Base-by-base conservation (phyloP, 2,329 filamentous ascomycete genomes). In the Ambrosiella xylebori region DNA sequence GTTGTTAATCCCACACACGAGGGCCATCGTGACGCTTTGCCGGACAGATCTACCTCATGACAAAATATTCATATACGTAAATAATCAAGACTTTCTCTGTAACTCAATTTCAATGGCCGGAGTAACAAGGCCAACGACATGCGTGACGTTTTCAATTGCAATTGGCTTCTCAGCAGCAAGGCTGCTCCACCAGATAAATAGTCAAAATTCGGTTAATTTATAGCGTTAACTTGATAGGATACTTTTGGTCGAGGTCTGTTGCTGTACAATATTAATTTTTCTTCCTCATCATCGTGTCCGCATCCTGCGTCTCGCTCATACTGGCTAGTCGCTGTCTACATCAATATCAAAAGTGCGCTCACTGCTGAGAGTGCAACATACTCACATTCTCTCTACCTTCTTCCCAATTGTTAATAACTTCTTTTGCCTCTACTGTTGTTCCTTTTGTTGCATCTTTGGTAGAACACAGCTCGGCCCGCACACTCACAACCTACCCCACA, bases 131-230 rank as follows among this genome's bases (percentile, higher is more conserved):
- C 47, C 47, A 51, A 51, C 19, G 19, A 51, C 19, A n/a, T 37
- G 47, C 47, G 19, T 51, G 19, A n/a, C 47, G 47, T 51, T 51
- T 54, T 54, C 52, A 54, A 54, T 54, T 54, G 52, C 52, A 54
- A 54, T 54, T 54, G 52, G 38, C 52, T 44, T 54, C 15, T 8
- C 17, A 35, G 36, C 11, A 54, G 38, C 52, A 54, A 54, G 52
- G 52, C 52, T 54, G 52, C 52, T 54, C 52, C 52, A 54, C 52
- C 35, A 39, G 15, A 51, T 11, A 41, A 41, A 54, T 5, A 35
- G 38, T 11, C 52, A 13, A 54, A 54, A 41, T 6, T 6, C 3
- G 1, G n/a, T 9, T 11, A 54, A 12, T 13, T 35, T 15, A 11
- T 4, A 19, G 6, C 15, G 15, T 40, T 9, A 27, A 19, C 6